Evolutionary conservation across 768 basidiomycete species (phyloP), one percentile per base, ranked within the genome.

Genomic region (Amanita inopinata): DNA sequence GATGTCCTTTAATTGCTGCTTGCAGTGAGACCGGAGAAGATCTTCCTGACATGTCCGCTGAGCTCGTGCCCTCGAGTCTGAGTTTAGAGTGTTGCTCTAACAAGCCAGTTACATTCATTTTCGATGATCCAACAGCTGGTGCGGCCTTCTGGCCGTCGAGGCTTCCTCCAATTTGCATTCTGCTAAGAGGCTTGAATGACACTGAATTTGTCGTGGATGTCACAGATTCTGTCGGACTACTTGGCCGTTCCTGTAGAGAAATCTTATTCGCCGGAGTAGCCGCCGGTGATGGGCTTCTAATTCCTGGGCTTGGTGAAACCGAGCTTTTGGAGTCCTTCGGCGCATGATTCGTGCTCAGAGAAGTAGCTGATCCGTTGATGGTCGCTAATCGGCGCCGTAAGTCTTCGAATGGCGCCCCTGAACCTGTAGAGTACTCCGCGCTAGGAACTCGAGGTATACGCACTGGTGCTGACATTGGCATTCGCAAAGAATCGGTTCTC

Each of bases 61-160:
- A 83, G 22, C 12, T 28, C 19, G 12, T 12, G 2, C 69, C 70
- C 15, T 87, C 83, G 3, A 75, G 64, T 22, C 71, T 70, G 24
- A 86, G 64, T 52, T 78, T 76, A 2, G 76, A 72, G 33, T 89
- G 81, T 0, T 83, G 71, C 52, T 97, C 86, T 44, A 96, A 59
- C 33, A 89, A 61, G 0, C 94, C 94, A 6, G 78, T 71, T 0
- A 86, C 94, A 53, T 82, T 92, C 5, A 80, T 74, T 55, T 76
- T 83, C 5, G 86, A 87, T 2, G 91, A 84, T 1, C 86, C 92
- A 30, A 98, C 65, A 3, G 92, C 89, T 19, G 96, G 86, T 0
- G 88, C 86, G 3, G 87, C 92, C 55, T 94, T 93, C 50, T 80
- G 80, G 1, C 79, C 74, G 49, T 91, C 89, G 9, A 70, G 70